Evolutionary conservation across 2,329 filamentous ascomycete species (phyloP).

Genomic region (Aureobasidium sp.): DNA sequence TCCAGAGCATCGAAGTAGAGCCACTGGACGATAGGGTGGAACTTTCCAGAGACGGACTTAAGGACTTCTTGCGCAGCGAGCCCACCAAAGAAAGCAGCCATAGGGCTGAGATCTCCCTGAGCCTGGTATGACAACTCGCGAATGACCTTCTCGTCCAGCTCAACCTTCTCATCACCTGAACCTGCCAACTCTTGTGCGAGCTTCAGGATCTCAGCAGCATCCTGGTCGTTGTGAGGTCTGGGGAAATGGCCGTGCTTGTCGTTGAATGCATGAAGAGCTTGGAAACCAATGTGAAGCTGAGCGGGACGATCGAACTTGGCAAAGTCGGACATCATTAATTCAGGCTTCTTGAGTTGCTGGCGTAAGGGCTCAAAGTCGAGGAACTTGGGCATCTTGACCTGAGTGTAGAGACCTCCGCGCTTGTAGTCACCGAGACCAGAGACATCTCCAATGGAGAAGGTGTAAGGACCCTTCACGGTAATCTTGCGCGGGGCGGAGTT

Average conservation of each 20-base stretch:
- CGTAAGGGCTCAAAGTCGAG: slow-evolving; percentile 81
- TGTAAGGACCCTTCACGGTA: slow-evolving; percentile 89
- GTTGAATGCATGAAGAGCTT: slow-evolving; percentile 82
- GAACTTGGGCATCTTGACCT: slow-evolving; percentile 98
- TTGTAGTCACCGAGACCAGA: slow-evolving; percentile 79
- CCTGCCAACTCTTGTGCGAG: slow-evolving; percentile 68
- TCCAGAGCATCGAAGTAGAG: slow-evolving; percentile 98
- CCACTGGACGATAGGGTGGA: slow-evolving; percentile 91
- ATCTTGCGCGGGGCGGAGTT: slow-evolving; percentile 78
- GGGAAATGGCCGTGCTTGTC: slow-evolving; percentile 70
- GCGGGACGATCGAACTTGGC: slow-evolving; percentile 95
- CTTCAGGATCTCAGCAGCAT: slow-evolving; percentile 70
- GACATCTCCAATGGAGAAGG: slow-evolving; percentile 93
- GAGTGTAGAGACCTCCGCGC: slow-evolving; percentile 81
- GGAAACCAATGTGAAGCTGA: slow-evolving; percentile 86
- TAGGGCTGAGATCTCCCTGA: slow-evolving; percentile 78
- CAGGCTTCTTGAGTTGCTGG: slow-evolving; percentile 73
- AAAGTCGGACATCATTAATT: slow-evolving; percentile 87
- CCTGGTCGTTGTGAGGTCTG: slow-evolving; percentile 73
- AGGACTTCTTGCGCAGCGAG: slow-evolving; percentile 89
- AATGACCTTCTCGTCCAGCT: slow-evolving; percentile 86
- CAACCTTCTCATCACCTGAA: slow-evolving; percentile 60
- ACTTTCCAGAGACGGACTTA: slow-evolving; percentile 96
- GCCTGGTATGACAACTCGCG: slow-evolving; percentile 94
- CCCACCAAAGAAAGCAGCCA: slow-evolving; percentile 93